Base-by-base conservation (phyloP, 176 grass and related monocot species). In the Otatea glauca region DNA sequence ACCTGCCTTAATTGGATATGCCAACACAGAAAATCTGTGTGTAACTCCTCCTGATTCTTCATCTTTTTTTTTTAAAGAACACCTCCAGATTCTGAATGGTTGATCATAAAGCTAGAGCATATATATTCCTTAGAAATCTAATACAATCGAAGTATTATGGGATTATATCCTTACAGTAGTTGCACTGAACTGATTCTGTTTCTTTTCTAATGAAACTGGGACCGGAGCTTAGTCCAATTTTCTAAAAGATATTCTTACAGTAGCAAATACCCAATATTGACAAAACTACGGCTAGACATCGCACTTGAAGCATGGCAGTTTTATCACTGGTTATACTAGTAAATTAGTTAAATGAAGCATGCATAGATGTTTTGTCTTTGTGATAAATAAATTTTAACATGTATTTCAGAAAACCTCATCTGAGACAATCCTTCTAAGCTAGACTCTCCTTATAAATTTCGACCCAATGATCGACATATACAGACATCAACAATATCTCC, bases 361-460 rank as follows among this genome's bases (percentile, higher is more conserved):
- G 45, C 13, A 34, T 16, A 65, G 23, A 10, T 62, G 23, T 60
- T 73, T 32, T 32, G 32, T 74, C 48, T 17, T 73, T 34, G 43
- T 18, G 45, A 72, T 49, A 14, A 60, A 58, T 58, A 58, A 24
- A 24, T 12, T 24, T 60, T 24, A 9, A 43, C n/a, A 18, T 66
- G 5, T 56, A 38, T 12, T 17, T 60, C 63, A n/a, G 32, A 4
- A 27, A 62, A 39, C n/a, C 15, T 65, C 34, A n/a, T 41, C 0
- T 1, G 34, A 14, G 51, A 56, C 20, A 59, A 13, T n/a, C 20
- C 39, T 68, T 54, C 39, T 15, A 81, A 69, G 58, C 21, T 60
- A 60, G 21, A 69, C 27, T 87, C 27, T 13, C 47, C 48, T 58
- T 47, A 74, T 47, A 58, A 34, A 35, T 50, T 68, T 68, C 47